phyloP scores from a whole-genome alignment of 75 land plant genomes.

The Sequoiadendron giganteum region DNA sequence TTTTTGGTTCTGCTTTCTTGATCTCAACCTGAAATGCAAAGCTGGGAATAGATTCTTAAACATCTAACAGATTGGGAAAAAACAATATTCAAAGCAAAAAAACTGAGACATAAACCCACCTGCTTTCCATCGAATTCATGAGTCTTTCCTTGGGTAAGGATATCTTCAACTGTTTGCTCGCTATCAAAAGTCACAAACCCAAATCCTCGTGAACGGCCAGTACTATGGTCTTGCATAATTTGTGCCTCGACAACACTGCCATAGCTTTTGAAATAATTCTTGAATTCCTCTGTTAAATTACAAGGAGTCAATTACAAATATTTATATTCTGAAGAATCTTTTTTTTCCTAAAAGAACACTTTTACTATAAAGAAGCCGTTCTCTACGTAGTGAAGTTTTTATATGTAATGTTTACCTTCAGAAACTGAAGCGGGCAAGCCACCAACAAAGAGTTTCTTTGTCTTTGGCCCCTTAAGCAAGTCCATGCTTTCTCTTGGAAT shows the following conservation, averaged over 20 bases:
- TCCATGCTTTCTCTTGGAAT: constrained; percentile 63
- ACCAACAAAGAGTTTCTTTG: constrained; percentile 82
- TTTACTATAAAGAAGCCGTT: neutral
- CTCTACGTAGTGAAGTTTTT: too few relatives aligned
- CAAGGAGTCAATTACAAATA: neutral
- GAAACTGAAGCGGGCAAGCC: constrained; percentile 65
- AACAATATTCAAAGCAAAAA: neutral
- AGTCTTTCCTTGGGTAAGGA: constrained; percentile 45
- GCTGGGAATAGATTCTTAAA: neutral
- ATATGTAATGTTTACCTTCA: constrained; percentile 43
- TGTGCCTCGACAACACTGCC: constrained; percentile 69
- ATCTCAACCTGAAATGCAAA: constrained; percentile 62
- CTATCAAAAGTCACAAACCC: constrained; percentile 78
- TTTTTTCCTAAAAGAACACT: neutral
- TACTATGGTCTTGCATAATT: constrained; percentile 72
- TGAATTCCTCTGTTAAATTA: constrained; percentile 59
- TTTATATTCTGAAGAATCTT: neutral
- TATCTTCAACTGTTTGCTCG: constrained; percentile 64
- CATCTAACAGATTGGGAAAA: neutral
- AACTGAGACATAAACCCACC: constrained; percentile 20
- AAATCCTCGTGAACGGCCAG: constrained; percentile 77
- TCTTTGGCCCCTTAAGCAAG: constrained; percentile 45
- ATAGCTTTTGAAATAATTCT: constrained; percentile 59
- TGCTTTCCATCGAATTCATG: constrained; percentile 70
- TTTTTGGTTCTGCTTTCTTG: constrained; percentile 80